These are phyloP conservation scores for Talaromyces sp. DNA, from an alignment of 2,329 filamentous ascomycete species.

Conservation along the genomic window DNA sequence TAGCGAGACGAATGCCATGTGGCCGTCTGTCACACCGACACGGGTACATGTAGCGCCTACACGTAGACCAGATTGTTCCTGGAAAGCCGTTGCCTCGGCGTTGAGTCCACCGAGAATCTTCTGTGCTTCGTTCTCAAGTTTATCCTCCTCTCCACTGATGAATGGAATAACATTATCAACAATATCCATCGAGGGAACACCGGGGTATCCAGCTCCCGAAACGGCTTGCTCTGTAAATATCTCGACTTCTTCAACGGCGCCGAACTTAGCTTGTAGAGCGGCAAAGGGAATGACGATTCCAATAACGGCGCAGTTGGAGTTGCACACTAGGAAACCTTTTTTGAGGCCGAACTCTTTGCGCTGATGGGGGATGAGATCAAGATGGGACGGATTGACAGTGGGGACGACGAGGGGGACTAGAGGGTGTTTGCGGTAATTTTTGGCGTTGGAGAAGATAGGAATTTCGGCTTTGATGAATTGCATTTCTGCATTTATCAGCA, in stretches of 20 bases:
- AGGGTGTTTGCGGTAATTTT: constrained; percentile 91
- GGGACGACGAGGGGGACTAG: constrained; percentile 91
- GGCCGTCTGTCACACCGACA: constrained; percentile 91
- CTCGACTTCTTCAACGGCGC: constrained; percentile 69
- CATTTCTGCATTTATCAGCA: constrained; percentile 63
- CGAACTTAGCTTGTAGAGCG: constrained; percentile 81
- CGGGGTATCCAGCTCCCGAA: constrained; percentile 71
- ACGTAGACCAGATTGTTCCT: constrained; percentile 69
- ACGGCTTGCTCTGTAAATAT: constrained; percentile 95
- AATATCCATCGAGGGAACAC: constrained; percentile 85
- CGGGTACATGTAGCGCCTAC: constrained; percentile 89
- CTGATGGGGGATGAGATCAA: constrained; percentile 87
- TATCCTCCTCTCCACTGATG: constrained; percentile 92
- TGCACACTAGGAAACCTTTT: constrained; percentile 92
- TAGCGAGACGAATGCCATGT: constrained; percentile 90
- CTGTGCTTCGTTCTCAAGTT: constrained; percentile 88
- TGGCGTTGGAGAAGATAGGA: constrained; percentile 94
- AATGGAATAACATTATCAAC: constrained; percentile 94
- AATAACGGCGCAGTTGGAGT: constrained; percentile 97
- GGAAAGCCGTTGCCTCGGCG: constrained; percentile 67
- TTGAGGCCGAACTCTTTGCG: constrained; percentile 67
- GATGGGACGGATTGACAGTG: constrained; percentile 85
- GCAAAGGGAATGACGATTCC: constrained; percentile 93
- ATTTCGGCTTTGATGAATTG: constrained; percentile 85
- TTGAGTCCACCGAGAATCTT: constrained; percentile 86